phyloP scores from a whole-genome alignment of 202 grass and related monocot genomes.

The Setaria italica region DNA sequence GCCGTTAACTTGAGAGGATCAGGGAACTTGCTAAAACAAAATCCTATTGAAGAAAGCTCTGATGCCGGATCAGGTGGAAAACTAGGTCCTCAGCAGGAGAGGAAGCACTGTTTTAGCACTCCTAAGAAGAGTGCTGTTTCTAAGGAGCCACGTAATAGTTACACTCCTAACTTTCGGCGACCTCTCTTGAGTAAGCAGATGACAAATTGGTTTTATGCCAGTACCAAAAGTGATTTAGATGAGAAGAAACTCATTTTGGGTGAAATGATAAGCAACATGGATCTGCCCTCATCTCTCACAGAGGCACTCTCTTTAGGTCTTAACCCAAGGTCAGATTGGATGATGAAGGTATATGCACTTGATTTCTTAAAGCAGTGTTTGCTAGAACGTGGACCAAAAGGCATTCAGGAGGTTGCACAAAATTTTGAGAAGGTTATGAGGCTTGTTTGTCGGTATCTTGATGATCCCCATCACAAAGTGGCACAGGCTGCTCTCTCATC shows the following conservation, averaged over 20 bases:
- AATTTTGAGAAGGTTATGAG: conserved; percentile 98
- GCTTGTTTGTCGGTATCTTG: conserved; percentile 77
- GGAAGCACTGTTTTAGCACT: conserved; percentile 42
- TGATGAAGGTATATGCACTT: conserved; percentile 85
- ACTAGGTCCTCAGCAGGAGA: conserved; percentile 39
- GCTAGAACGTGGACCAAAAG: conserved; percentile 75
- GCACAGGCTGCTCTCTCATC: conserved; percentile 80
- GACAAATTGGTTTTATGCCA: conserved; percentile 78
- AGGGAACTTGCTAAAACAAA: conserved; percentile 36
- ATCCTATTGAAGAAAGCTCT: conserved; percentile 40
- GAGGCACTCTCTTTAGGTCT: conserved; percentile 77
- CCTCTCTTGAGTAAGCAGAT: conserved; percentile 92
- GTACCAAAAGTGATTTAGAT: conserved; percentile 62
- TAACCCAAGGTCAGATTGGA: conserved; percentile 88
- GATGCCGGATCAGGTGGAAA: conserved; percentile 38
- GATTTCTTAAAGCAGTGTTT: conserved; percentile 72
- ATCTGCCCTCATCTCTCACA: conserved; percentile 77
- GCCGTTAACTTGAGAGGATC: conserved; percentile 20
- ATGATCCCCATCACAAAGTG: conserved; percentile 95
- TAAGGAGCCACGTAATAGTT: conserved; percentile 53
- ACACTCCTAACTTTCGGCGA: conserved; percentile 82
- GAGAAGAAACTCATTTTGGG: conserved; percentile 61
- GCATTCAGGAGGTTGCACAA: conserved; percentile 77
- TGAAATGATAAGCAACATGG: conserved; percentile 73
- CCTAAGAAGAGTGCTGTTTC: conserved; percentile 52